Evolutionary conservation across 768 basidiomycete genomes (phyloP), one percentile per base, ranked within the genome.

Genomic region (Psilocybe tampanensis): DNA sequence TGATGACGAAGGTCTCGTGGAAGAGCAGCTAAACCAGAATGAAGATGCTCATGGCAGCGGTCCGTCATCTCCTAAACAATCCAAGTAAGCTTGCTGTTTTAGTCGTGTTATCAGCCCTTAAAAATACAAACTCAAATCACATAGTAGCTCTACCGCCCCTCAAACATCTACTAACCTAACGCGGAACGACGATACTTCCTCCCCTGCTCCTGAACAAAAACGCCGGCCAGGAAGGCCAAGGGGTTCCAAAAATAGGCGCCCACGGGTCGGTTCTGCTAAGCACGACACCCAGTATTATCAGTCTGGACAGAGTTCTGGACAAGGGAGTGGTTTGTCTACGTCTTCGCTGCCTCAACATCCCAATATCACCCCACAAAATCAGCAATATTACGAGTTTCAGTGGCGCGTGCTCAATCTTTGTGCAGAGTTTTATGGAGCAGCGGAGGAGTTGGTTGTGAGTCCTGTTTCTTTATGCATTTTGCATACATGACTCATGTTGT

Each of bases 351-450:
- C 79, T 34, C 74, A 75, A 36, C 74, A 78, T 32, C 74, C 80
- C 3, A 76, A 80, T 47, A 81, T 86, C 22, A 83, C 81, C 55
- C 75, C 85, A 2, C 84, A 86, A 60, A 89, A 89, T 67, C 86
- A 90, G 60, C 85, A 86, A 64, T 92, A 90, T 69, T 90, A 90
- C 70, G 89, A 92, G 66, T 92, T 92, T 65, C 90, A 92, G 68
- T 92, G 90, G 90, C 84, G 89, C 52, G 84, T 91, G 39, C 70
- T 92, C 55, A 90, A 90, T 65, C 74, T 93, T 39, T 93, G 90
- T 70, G 86, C 89, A 1, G 91, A 93, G 68, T 93, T 93, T 68
- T 93, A 93, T 72, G 86, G 85, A 23, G 90, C 90, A 6, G 90
- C 90, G 17, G 90, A 92, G 70, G 90, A 93, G 70, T 81, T 93